These are phyloP conservation scores for Neurospora sp. DNA, from an alignment of 495 filamentous ascomycete species.

Conservation along the genomic window DNA sequence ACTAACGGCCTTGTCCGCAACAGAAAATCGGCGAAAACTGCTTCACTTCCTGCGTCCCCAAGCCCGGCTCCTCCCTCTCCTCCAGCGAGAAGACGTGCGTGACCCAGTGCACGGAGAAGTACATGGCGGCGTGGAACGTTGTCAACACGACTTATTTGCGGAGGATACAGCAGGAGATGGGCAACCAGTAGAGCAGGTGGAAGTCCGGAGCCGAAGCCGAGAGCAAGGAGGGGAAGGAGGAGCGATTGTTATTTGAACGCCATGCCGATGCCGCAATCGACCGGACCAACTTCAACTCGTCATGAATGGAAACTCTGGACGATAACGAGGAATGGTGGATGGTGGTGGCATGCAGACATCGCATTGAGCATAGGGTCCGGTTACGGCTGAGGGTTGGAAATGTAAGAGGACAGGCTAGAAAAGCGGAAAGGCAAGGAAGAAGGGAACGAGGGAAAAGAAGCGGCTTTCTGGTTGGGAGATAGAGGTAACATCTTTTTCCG, in stretches of 20 bases:
- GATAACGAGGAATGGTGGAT: not conserved
- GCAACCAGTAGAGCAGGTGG: conserved; percentile 3
- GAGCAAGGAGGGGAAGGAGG: not conserved
- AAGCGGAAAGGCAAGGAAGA: not conserved
- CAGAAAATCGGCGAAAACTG: conserved; percentile 97
- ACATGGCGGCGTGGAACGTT: conserved; percentile 86
- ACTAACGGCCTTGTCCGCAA: not conserved
- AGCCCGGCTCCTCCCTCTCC: conserved; percentile 70
- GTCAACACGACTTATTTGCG: conserved; percentile 66
- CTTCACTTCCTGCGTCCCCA: conserved; percentile 85
- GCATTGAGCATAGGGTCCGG: not conserved
- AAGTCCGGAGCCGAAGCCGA: not conserved
- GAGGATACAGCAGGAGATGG: conserved; percentile 55
- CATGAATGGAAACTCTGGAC: not conserved
- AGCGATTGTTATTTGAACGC: not conserved
- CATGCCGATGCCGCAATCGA: not conserved
- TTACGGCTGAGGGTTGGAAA: not conserved
- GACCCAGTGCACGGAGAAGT: conserved; percentile 91
- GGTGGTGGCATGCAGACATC: not conserved
- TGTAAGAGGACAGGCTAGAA: not conserved
- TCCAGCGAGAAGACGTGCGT: conserved; percentile 66
- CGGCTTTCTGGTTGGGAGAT: not conserved
- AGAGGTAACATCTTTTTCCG: not conserved
- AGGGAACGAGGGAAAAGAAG: not conserved
- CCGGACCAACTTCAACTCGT: not conserved